Conservation (phyloP, 177 flowering plant genomes). For the Vitis hybrid region DNA sequence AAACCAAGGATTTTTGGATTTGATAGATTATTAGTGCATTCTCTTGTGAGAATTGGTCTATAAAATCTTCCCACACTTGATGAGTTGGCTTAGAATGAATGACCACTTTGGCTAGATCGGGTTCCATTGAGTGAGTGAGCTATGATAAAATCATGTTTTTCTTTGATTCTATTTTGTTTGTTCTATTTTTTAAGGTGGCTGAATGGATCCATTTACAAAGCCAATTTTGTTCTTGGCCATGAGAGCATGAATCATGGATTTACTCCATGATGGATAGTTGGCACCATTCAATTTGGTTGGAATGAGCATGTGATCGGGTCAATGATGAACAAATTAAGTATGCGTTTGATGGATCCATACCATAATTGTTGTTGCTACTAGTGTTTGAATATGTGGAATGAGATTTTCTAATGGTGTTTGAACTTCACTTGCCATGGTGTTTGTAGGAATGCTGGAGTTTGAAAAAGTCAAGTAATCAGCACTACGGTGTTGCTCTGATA, state of each 20-base stretch:
- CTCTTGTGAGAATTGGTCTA: background rate
- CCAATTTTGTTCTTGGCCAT: conserved; percentile 10
- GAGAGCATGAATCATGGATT: conserved; percentile 9
- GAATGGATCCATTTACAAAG: conserved; percentile 8
- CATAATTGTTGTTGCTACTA: background rate
- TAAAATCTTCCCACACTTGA: conserved; percentile 10
- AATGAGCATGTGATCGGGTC: background rate
- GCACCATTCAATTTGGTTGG: background rate
- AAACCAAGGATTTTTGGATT: background rate
- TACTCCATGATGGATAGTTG: background rate
- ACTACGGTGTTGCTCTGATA: no score
- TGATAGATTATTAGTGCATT: conserved; percentile 3
- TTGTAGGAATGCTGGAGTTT: no score
- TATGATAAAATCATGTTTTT: conserved; percentile 14
- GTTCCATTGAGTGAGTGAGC: conserved; percentile 13
- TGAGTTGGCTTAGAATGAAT: background rate
- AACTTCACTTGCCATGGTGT: no score
- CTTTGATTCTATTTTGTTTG: conserved; percentile 1
- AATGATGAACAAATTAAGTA: background rate
- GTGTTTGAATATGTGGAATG: background rate
- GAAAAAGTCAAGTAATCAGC: no score
- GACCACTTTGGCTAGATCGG: conserved; percentile 1
- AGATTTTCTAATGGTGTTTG: background rate
- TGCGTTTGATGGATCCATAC: background rate
- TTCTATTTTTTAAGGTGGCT: conserved; percentile 3